Conservation (phyloP, 164 flowering plant genomes). For the Vitis cinerea region DNA sequence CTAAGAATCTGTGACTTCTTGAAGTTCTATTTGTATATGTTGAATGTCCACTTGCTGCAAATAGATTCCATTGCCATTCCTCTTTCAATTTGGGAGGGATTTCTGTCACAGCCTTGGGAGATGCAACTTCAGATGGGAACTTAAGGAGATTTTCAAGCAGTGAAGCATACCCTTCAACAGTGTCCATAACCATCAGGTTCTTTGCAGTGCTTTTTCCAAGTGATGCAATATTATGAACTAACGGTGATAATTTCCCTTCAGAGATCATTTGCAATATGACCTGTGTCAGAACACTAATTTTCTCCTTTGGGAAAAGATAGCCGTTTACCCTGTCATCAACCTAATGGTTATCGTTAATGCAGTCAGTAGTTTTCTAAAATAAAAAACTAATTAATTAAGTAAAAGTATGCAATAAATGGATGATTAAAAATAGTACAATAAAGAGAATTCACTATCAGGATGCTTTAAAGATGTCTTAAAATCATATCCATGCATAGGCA, state of each 20-base stretch:
- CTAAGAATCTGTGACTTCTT: slow-evolving; percentile 40
- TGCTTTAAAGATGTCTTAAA: not conserved
- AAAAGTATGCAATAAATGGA: not conserved
- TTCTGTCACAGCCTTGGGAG: slow-evolving; percentile 46
- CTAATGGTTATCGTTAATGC: slow-evolving; percentile 42
- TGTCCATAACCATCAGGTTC: slow-evolving; percentile 69
- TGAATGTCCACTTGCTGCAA: slow-evolving; percentile 33
- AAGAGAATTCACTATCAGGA: not conserved
- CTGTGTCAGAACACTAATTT: slow-evolving; percentile 47
- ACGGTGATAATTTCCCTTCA: slow-evolving; percentile 62
- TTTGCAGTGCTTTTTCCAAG: slow-evolving; percentile 61
- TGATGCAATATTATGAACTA: slow-evolving; percentile 60
- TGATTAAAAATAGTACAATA: not conserved
- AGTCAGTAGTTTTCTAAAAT: slow-evolving; percentile 27
- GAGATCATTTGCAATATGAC: slow-evolving; percentile 51
- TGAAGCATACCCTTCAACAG: slow-evolving; percentile 72
- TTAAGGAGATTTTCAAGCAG: slow-evolving; percentile 66
- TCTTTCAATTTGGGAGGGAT: slow-evolving; percentile 48
- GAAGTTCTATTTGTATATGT: slow-evolving; percentile 32
- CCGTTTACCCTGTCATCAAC: slow-evolving; percentile 90
- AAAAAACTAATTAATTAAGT: not conserved
- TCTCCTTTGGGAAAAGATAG: slow-evolving; percentile 79
- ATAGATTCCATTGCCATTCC: slow-evolving; percentile 84
- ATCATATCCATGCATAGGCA: not conserved
- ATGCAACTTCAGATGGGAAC: slow-evolving; percentile 83